Percentiles rank a stretch among this genome's conserved stretches.
These are phyloP conservation scores for Boletus rubescentipes DNA, from an alignment of 768 basidiomycete genomes.

Conservation along the genomic window DNA sequence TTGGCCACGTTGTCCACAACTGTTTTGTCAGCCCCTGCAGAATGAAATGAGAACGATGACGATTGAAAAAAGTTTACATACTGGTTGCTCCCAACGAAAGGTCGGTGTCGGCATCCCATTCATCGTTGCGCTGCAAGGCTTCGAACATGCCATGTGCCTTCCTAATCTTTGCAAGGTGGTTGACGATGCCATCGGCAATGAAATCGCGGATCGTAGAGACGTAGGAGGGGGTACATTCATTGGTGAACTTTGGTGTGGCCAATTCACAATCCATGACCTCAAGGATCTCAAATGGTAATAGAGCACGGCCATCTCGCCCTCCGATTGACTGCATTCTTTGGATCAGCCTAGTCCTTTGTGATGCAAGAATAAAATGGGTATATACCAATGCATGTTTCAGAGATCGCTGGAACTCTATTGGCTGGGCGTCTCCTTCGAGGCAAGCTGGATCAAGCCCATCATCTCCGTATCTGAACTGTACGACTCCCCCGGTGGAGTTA, in stretches of 20 bases:
- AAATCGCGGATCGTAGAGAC: constrained; percentile 68
- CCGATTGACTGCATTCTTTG: constrained; percentile 55
- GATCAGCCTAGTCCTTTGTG: constrained; percentile 5
- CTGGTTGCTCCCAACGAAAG: constrained; percentile 73
- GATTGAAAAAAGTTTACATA: constrained; percentile 32
- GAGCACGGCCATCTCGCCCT: constrained; percentile 53
- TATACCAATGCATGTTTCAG: constrained; percentile 82
- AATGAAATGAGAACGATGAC: constrained; percentile 1
- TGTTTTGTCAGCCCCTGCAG: constrained; percentile 59
- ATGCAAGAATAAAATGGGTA: background rate
- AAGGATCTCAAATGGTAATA: constrained; percentile 86
- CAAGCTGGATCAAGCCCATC: constrained; percentile 97
- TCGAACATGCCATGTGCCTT: constrained; percentile 79
- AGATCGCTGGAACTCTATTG: constrained; percentile 84
- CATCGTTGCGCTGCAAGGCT: constrained; percentile 68
- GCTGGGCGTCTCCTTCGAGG: constrained; percentile 92
- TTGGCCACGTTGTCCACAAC: constrained; percentile 89
- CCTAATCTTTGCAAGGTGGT: constrained; percentile 64
- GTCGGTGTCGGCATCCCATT: constrained; percentile 79
- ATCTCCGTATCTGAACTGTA: constrained; percentile 96
- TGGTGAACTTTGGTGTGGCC: constrained; percentile 54
- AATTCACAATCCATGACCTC: constrained; percentile 69
- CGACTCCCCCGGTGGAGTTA: constrained; percentile 91
- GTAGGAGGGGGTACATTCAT: constrained; percentile 71
- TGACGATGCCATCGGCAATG: constrained; percentile 63